Percentiles rank a stretch among this genome's conserved stretches.
These are phyloP conservation scores for Gelatoporia subvermispora DNA, from an alignment of 768 basidiomycete genomes.

Conservation along the genomic window DNA sequence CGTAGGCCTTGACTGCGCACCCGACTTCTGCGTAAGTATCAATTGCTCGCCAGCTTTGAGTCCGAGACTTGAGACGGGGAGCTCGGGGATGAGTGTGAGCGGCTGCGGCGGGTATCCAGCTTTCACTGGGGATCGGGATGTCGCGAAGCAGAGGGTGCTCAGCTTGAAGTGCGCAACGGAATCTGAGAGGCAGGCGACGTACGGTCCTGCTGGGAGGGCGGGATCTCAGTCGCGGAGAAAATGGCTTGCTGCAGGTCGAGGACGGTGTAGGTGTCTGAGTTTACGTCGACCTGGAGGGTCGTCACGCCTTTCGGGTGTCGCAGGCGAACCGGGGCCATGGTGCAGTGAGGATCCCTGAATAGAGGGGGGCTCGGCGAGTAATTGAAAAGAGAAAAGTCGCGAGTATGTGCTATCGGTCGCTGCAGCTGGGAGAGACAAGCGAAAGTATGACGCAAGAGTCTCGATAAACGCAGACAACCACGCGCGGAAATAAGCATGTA, in stretches of 20 bases:
- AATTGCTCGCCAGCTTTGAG: constrained; percentile 80
- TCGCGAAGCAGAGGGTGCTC: neutral
- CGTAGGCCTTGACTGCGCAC: constrained; percentile 2
- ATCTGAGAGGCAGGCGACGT: neutral
- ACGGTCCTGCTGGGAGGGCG: constrained; percentile 73
- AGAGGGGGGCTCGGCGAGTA: no score
- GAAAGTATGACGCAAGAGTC: no score
- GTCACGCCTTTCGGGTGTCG: constrained; percentile 82
- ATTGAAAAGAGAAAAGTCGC: no score
- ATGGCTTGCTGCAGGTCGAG: constrained; percentile 74
- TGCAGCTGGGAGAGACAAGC: no score
- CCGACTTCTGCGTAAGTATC: constrained; percentile 54
- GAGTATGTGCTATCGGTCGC: no score
- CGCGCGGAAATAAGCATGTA: no score
- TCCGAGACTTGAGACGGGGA: constrained; percentile 73
- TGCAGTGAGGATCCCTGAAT: no score
- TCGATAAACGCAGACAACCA: no score
- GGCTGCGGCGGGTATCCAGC: constrained; percentile 80
- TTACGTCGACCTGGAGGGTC: constrained; percentile 65
- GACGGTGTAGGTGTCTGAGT: constrained; percentile 48
- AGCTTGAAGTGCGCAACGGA: neutral
- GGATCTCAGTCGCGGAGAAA: constrained; percentile 59
- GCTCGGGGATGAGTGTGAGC: constrained; percentile 66
- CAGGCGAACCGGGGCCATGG: constrained; percentile 71
- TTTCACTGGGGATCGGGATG: constrained; percentile 46